A percentile compares a stretch with the other conserved stretches of the same genome.
Conservation (phyloP, 176 grass and related monocot species). For the Musa acuminata region DNA sequence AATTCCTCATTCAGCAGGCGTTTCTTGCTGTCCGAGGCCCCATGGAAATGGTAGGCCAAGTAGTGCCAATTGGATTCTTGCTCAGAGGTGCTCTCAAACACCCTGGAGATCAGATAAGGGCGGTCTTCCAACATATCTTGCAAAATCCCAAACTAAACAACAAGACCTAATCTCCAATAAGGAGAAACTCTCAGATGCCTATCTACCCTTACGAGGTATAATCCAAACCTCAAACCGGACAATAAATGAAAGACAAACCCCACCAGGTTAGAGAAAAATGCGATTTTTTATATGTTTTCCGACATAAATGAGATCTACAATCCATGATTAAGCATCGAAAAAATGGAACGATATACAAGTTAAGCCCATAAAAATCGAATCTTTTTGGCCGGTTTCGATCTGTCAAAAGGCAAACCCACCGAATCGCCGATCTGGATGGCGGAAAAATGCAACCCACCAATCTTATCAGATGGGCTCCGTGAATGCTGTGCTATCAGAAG, state of each 20-base stretch:
- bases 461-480: not conserved
- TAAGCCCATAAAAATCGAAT: not conserved
- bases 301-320: not conserved
- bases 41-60: not conserved
- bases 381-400: not conserved
- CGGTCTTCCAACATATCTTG: slow-evolving; percentile 6
- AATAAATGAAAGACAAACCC: not conserved
- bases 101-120: not conserved
- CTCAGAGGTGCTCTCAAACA: not conserved
- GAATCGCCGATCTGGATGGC: not conserved
- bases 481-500: not conserved
- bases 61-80: slow-evolving; percentile 11
- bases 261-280: not conserved
- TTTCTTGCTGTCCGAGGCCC: slow-evolving; percentile 2
- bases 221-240: slow-evolving; percentile 3
- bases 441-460: not conserved
- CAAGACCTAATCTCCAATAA: not conserved
- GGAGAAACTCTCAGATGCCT: not conserved
- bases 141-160: not conserved
- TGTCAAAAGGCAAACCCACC: not conserved
- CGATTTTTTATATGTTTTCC: not conserved
- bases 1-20: not conserved
- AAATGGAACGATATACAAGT: not conserved
- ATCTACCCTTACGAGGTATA: not conserved
- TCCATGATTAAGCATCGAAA: not conserved